These are phyloP conservation scores for Apodospora peruviana DNA, from an alignment of 495 filamentous ascomycete genomes.

Conservation along the genomic window DNA sequence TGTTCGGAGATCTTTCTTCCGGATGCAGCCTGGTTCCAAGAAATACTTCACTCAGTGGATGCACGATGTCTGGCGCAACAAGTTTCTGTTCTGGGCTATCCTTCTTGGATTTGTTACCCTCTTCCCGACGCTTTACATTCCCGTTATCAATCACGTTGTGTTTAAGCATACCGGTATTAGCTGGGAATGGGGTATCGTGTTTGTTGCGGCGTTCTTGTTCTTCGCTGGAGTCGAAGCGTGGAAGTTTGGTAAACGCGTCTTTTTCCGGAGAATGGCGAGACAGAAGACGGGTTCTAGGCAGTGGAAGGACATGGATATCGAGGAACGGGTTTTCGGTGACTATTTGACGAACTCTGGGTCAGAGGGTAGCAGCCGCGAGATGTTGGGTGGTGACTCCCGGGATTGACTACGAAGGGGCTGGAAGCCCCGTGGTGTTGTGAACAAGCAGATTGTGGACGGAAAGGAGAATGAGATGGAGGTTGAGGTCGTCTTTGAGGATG, in stretches of 20 bases:
- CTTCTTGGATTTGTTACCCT: constrained; percentile 60
- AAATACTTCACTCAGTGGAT: constrained; percentile 49
- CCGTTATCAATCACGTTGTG: constrained; percentile 58
- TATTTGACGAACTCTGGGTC: constrained; percentile 16
- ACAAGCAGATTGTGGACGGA: not conserved
- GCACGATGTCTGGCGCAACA: constrained; percentile 63
- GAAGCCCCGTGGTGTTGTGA: constrained; percentile 24
- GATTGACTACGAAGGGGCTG: constrained; percentile 40
- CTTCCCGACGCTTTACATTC: constrained; percentile 70
- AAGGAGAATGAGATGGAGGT: not conserved
- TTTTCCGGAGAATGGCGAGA: constrained; percentile 9
- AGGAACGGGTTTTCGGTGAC: constrained; percentile 34
- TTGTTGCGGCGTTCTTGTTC: constrained; percentile 54
- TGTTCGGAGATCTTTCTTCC: constrained; percentile 61
- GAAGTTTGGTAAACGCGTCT: constrained; percentile 57
- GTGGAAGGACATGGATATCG: constrained; percentile 36
- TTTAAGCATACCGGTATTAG: constrained; percentile 68
- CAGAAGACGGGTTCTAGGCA: constrained; percentile 12
- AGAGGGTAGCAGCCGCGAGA: constrained; percentile 3
- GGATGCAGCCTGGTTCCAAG: constrained; percentile 53
- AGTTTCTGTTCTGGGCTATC: constrained; percentile 71
- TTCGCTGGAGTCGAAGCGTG: constrained; percentile 57
- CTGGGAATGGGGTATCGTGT: constrained; percentile 68
- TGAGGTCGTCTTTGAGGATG: not conserved
- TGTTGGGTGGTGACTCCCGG: constrained; percentile 8